Conservation (phyloP, 495 filamentous ascomycete species). For the Xylaria grammica region DNA sequence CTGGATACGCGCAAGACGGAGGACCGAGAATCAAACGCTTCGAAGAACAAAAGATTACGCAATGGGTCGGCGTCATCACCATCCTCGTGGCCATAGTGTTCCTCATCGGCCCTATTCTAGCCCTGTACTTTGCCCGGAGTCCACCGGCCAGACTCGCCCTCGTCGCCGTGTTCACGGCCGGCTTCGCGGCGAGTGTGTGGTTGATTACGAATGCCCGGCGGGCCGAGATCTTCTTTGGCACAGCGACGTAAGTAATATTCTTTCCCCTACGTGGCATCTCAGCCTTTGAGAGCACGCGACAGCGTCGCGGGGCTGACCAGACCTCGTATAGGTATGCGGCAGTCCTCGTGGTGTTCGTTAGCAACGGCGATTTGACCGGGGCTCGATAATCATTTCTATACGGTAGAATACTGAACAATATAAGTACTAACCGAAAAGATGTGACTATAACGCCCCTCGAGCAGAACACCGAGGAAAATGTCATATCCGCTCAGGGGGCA, state of each 20-base stretch:
- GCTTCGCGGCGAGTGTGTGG: conserved; percentile 21
- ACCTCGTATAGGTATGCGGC: conserved; percentile 21
- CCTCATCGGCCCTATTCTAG: conserved; percentile 23
- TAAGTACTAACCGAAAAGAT: too few species aligned
- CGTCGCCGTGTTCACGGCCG: conserved; percentile 20
- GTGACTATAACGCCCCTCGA: too few species aligned
- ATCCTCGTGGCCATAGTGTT: conserved; percentile 19
- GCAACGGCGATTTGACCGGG: too few species aligned
- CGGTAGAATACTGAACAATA: too few species aligned
- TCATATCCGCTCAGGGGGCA: too few species aligned
- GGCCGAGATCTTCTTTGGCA: conserved; percentile 25
- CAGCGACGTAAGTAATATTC: conserved; percentile 22
- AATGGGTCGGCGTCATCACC: conserved; percentile 11
- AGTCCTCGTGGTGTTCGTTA: conserved; percentile 28
- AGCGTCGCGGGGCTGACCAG: too few species aligned
- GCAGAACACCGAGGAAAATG: too few species aligned
- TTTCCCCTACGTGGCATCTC: too few species aligned
- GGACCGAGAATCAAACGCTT: conserved; percentile 13
- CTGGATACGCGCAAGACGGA: conserved; percentile 1
- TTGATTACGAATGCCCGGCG: conserved; percentile 26
- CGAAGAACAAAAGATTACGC: conserved; percentile 13
- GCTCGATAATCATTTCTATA: too few species aligned
- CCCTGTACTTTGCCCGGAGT: conserved; percentile 19
- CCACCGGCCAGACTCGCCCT: conserved; percentile 9
- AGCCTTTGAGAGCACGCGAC: too few species aligned